Conservation (phyloP, 306 rosid genomes). For the Hippophae tibetana region DNA sequence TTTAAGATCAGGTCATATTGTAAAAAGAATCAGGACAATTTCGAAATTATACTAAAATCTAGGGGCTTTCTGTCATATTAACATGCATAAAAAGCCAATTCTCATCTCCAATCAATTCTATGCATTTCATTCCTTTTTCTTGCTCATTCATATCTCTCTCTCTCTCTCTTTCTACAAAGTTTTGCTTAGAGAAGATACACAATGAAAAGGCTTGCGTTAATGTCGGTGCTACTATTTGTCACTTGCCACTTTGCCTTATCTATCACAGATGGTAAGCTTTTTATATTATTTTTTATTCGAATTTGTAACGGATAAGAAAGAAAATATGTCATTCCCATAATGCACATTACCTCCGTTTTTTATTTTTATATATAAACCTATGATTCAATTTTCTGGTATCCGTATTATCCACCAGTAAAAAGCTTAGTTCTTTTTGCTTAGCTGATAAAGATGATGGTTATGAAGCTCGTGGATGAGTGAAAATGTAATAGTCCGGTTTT, state of each 20-base stretch:
- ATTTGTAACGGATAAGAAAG: too few species aligned
- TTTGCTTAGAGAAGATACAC: not conserved
- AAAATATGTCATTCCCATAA: too few species aligned
- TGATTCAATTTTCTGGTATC: too few species aligned
- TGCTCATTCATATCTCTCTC: not conserved
- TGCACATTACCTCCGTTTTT: too few species aligned
- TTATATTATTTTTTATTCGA: too few species aligned
- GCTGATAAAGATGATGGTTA: too few species aligned
- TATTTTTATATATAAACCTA: too few species aligned
- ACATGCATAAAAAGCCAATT: slow-evolving; percentile 57
- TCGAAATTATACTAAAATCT: slow-evolving; percentile 14
- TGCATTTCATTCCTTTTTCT: not conserved
- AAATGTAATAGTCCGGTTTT: too few species aligned
- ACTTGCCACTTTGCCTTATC: slow-evolving; percentile 44
- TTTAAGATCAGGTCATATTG: slow-evolving; percentile 2
- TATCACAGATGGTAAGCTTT: slow-evolving; percentile 53
- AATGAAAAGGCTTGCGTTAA: slow-evolving; percentile 25
- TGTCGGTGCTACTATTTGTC: slow-evolving; percentile 48
- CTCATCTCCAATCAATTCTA: slow-evolving; percentile 11
- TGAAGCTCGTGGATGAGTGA: too few species aligned
- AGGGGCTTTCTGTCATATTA: slow-evolving; percentile 24
- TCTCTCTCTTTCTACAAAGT: slow-evolving; percentile 11
- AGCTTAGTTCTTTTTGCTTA: too few species aligned
- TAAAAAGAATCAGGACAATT: not conserved
- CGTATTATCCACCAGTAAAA: too few species aligned